Conservation (phyloP, 1,139 yeast species). For the Blastobotrys elegans region DNA sequence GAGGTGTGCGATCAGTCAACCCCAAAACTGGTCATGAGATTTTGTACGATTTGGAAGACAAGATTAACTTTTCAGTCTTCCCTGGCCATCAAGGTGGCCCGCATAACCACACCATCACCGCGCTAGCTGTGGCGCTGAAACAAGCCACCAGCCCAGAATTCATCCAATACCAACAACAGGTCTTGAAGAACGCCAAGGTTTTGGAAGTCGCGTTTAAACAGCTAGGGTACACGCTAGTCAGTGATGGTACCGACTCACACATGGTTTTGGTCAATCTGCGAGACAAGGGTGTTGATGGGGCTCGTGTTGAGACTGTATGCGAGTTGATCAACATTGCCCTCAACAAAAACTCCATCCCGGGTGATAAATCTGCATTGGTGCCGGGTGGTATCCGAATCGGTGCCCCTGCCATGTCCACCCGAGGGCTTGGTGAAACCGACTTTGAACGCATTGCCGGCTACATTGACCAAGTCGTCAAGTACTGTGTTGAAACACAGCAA, state of each 20-base stretch:
- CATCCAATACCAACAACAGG: slow-evolving; percentile 77
- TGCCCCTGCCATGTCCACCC: slow-evolving; percentile 97
- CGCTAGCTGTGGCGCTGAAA: slow-evolving; percentile 88
- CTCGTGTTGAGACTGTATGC: slow-evolving; percentile 86
- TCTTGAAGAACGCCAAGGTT: slow-evolving; percentile 70
- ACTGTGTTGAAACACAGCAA: slow-evolving; percentile 71
- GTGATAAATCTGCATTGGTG: slow-evolving; percentile 89
- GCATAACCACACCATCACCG: slow-evolving; percentile 95
- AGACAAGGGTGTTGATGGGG: slow-evolving; percentile 87
- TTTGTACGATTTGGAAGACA: slow-evolving; percentile 78
- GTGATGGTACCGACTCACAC: slow-evolving; percentile 94
- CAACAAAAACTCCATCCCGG: slow-evolving; percentile 94
- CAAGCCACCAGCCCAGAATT: slow-evolving; percentile 86
- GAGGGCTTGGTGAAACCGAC: slow-evolving; percentile 80
- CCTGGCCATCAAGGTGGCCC: slow-evolving; percentile 99
- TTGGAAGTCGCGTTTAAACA: slow-evolving; percentile 66
- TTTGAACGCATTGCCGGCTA: slow-evolving; percentile 73
- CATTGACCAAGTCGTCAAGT: slow-evolving; percentile 74
- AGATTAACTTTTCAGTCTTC: slow-evolving; percentile 92
- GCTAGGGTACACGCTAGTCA: slow-evolving; percentile 74
- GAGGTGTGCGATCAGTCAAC: slow-evolving; percentile 78
- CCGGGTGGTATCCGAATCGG: slow-evolving; percentile 97
- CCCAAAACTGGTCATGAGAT: slow-evolving; percentile 82
- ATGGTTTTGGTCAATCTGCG: slow-evolving; percentile 81
- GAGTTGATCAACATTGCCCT: slow-evolving; percentile 91